A percentile compares a stretch with the other conserved stretches of the same genome.
Conservation (phyloP, 179 eudicot species). For the Sideroxylon spinosum region DNA sequence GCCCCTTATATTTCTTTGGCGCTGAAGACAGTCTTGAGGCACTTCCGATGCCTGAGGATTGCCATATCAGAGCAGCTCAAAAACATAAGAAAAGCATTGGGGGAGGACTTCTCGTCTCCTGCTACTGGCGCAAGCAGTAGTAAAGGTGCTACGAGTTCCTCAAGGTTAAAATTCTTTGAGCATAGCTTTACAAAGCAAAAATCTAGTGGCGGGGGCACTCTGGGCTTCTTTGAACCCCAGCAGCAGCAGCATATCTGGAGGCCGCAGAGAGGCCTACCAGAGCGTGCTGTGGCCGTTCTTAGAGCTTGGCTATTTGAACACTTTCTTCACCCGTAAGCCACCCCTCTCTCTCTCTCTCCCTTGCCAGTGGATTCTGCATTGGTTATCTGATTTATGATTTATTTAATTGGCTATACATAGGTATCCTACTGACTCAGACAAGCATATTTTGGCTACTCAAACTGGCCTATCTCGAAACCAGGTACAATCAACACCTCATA, state of each 20-base stretch:
- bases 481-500: constrained; percentile 25
- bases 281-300: constrained; percentile 64
- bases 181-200: constrained; percentile 26
- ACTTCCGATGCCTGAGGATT: constrained; percentile 49
- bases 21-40: constrained; percentile 44
- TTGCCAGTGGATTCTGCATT: neutral
- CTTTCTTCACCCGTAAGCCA: constrained; percentile 74
- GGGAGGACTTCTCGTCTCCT: constrained; percentile 36
- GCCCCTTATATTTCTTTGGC: constrained; percentile 52
- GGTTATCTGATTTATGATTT: neutral
- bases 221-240: constrained; percentile 35
- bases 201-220: constrained; percentile 18
- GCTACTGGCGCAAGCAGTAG: constrained; percentile 27
- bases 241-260: constrained; percentile 62
- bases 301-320: constrained; percentile 82
- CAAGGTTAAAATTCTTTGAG: constrained; percentile 29
- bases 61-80: constrained; percentile 56
- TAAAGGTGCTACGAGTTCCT: constrained; percentile 26
- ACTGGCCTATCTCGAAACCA: constrained; percentile 73
- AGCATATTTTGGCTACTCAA: constrained; percentile 67
- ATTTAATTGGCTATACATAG: constrained; percentile 19
- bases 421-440: constrained; percentile 73
- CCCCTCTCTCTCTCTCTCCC: neutral
- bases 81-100: constrained; percentile 30
- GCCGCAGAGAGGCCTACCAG: constrained; percentile 81